Evolutionary conservation across 2,329 filamentous ascomycete species (phyloP), one percentile per base, ranked within the genome.

Genomic region (Samsoniella hepiali): DNA sequence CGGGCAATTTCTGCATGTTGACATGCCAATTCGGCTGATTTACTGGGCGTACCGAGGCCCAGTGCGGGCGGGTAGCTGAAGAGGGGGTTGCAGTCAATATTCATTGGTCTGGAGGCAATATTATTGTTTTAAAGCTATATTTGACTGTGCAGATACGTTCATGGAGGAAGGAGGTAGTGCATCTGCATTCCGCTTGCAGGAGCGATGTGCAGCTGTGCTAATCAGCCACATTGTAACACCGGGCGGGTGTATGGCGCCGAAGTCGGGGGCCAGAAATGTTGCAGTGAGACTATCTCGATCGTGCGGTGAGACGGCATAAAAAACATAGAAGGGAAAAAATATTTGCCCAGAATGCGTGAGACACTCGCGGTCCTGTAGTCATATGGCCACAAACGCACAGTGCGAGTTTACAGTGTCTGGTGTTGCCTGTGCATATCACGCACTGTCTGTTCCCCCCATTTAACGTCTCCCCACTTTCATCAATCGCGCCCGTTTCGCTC

Each of bases 401-500:
- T 62, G 59, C 32, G 40, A 8, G 4, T 15, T 1, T 13, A 57
- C 60, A 56, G 60, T 63, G 42, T 5, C 2, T 1, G 17, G 9
- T 0, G 10, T 6, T 6, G 6, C 1, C n/a, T n/a, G 5, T 40
- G 11, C 4, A 13, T 22, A 8, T 22, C 40, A 5, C 40, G 31
- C 58, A 61, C 58, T 54, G 58, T 54, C 44, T 17, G 2, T 40
- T 29, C 9, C 22, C 9, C 31, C 42, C 55, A 47, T 58, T 50
- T 49, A 58, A 51, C 22, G 36, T 15, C 15, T 40, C 57, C 57
- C 57, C 45, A 51, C 49, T 58, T 32, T 51, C 27, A 53, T 44
- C 44, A 17, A 53, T 53, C 44, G 32, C 44, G 32, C 27, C 50
- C 50, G 55, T 38, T 40, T 58, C 55, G 62, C 62, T 32, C 38